Percentiles rank a stretch among this genome's conserved stretches.
Evolutionary conservation across 352 stramenopile genomes (phyloP).

Genomic region (Phytophthora capsici): DNA sequence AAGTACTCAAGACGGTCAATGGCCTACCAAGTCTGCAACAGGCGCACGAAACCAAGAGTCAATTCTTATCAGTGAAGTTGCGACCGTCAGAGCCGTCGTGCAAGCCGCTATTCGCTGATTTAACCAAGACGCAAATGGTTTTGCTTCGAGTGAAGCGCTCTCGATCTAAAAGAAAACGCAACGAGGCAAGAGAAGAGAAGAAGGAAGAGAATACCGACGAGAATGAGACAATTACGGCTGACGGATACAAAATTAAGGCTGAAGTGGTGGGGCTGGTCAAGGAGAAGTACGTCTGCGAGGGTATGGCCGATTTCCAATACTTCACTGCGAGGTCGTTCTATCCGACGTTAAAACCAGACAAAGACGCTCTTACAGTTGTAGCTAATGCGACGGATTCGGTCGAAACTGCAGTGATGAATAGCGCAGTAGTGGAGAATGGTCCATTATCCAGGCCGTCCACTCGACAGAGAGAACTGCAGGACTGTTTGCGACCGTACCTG

Average conservation of each 20-base stretch:
- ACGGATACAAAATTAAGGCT: conserved; percentile 34
- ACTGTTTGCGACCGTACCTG: conserved; percentile 67
- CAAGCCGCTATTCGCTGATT: conserved; percentile 83
- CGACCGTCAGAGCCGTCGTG: conserved; percentile 77
- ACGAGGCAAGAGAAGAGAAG: conserved; percentile 19
- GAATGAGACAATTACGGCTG: background rate
- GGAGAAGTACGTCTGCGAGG: conserved; percentile 87
- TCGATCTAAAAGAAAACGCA: conserved; percentile 32
- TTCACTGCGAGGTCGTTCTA: conserved; percentile 73
- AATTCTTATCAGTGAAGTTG: conserved; percentile 82
- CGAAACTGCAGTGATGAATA: conserved; percentile 34
- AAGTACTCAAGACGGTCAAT: conserved; percentile 67
- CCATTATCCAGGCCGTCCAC: conserved; percentile 52
- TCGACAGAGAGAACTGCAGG: conserved; percentile 52
- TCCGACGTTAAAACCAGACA: conserved; percentile 37
- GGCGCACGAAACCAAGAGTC: conserved; percentile 73
- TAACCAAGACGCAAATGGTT: conserved; percentile 84
- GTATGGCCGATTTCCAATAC: conserved; percentile 89
- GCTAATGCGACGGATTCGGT: conserved; percentile 28
- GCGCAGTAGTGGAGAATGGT: conserved; percentile 35
- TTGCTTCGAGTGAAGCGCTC: conserved; percentile 60
- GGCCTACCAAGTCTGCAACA: conserved; percentile 63
- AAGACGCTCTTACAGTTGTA: conserved; percentile 35
- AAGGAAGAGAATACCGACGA: conserved; percentile 16
- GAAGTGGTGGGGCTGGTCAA: conserved; percentile 69